A percentile compares a stretch with the other conserved stretches of the same genome.
phyloP scores from a whole-genome alignment of 495 filamentous ascomycete species.

The Oleoguttula mirabilis region DNA sequence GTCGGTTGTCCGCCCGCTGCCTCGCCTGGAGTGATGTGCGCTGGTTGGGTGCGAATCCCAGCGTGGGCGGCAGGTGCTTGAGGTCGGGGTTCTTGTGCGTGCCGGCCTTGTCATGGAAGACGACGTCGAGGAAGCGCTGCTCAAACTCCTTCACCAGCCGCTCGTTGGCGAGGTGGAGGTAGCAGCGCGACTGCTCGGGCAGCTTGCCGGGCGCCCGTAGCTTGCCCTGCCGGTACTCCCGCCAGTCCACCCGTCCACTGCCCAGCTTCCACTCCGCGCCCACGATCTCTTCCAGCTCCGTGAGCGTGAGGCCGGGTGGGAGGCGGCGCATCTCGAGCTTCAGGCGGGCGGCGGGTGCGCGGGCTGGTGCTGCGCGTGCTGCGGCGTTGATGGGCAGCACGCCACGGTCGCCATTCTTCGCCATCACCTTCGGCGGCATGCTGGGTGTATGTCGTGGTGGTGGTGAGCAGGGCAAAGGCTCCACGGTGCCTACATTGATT shows the following conservation, averaged over 20 bases:
- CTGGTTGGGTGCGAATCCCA: slow-evolving; percentile 75
- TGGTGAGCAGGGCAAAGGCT: too few relatives aligned
- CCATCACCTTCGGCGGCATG: slow-evolving; percentile 18
- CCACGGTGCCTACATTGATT: too few relatives aligned
- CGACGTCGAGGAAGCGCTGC: slow-evolving; percentile 19
- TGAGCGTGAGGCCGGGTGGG: slow-evolving; percentile 70
- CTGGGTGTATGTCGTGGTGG: too few relatives aligned
- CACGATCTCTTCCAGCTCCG: slow-evolving; percentile 59
- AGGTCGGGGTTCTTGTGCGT: slow-evolving; percentile 12
- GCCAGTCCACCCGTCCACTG: slow-evolving; percentile 73
- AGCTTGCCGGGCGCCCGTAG: slow-evolving; percentile 29
- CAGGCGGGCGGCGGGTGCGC: slow-evolving; percentile 49
- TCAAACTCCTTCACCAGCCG: slow-evolving; percentile 21
- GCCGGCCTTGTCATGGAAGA: slow-evolving; percentile 47
- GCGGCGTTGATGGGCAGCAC: slow-evolving; percentile 49
- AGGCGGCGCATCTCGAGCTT: slow-evolving; percentile 80
- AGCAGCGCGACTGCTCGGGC: slow-evolving; percentile 42
- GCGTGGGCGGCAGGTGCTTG: slow-evolving; percentile 42
- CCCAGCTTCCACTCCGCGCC: slow-evolving; percentile 76
- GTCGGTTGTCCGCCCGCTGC: slow-evolving; percentile 63
- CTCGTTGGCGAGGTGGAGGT: slow-evolving; percentile 57
- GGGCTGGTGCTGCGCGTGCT: slow-evolving; percentile 42
- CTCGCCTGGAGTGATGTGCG: slow-evolving; percentile 56
- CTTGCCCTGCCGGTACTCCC: slow-evolving; percentile 66
- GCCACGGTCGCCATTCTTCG: slow-evolving; percentile 29